Conservation (phyloP, 352 stramenopile genomes). For the Phytopythium helicoides region DNA sequence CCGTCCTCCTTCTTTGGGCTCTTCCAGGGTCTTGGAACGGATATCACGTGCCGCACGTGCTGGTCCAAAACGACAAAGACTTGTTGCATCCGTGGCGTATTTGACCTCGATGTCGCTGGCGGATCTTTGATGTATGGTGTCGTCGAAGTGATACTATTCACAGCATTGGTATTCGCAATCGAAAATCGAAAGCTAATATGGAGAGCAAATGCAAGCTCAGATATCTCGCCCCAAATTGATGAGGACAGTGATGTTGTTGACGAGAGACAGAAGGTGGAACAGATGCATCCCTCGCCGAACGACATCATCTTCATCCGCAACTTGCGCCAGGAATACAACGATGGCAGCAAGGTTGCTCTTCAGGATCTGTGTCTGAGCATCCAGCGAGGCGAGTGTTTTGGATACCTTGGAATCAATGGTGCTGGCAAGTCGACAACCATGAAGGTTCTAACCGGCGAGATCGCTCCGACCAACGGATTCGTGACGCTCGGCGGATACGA, state of each 20-base stretch:
- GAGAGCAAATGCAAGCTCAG: slow-evolving; percentile 7
- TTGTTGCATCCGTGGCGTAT: slow-evolving; percentile 50
- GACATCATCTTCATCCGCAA: slow-evolving; percentile 45
- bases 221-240: slow-evolving; percentile 6
- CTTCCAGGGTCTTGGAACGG: slow-evolving; percentile 40
- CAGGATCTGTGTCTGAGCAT: slow-evolving; percentile 79
- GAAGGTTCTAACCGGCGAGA: slow-evolving; percentile 88
- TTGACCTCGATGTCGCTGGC: slow-evolving; percentile 59
- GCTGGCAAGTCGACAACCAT: slow-evolving; percentile 93
- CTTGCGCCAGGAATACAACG: slow-evolving; percentile 39
- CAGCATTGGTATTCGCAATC: slow-evolving; percentile 37
- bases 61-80: slow-evolving; percentile 31
- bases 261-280: slow-evolving; percentile 36
- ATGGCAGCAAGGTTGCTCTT: slow-evolving; percentile 46
- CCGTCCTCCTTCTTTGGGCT: slow-evolving; percentile 59
- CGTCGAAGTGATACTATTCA: slow-evolving; percentile 50
- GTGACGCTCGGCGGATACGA: slow-evolving; percentile 50
- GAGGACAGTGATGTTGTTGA: slow-evolving; percentile 51
- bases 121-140: slow-evolving; percentile 45
- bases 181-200: slow-evolving; percentile 32
- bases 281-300: slow-evolving; percentile 11
- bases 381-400: slow-evolving; percentile 92
- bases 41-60: slow-evolving; percentile 34
- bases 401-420: slow-evolving; percentile 91
- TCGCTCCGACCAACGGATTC: slow-evolving; percentile 35